phyloP scores from a whole-genome alignment of 176 grass and related monocot genomes.

The Secale cereale region DNA sequence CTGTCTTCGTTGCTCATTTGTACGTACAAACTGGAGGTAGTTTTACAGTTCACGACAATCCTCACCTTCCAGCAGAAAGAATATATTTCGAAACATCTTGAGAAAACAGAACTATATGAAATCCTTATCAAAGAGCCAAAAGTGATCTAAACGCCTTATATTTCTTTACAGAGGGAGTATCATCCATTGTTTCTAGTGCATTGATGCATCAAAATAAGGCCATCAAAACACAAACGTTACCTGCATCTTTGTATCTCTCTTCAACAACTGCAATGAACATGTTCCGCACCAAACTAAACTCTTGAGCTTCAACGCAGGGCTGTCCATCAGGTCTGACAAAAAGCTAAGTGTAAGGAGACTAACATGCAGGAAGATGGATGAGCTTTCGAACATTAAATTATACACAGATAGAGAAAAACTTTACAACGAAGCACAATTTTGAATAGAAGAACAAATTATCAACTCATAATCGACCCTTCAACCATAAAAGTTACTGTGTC shows the following conservation, averaged over 20 bases:
- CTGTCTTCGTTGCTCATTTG: neutral
- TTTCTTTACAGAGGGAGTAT: neutral
- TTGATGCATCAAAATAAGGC: neutral
- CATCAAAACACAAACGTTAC: constrained; percentile 32
- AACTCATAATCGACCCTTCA: neutral
- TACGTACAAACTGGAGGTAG: neutral
- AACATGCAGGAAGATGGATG: neutral
- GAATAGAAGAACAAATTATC: neutral
- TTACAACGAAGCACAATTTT: neutral
- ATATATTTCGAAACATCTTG: neutral
- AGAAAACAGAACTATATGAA: neutral
- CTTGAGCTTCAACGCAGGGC: constrained; percentile 59
- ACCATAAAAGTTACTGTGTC: neutral
- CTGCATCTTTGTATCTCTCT: constrained; percentile 93
- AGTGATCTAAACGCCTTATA: no score
- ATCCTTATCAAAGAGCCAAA: neutral
- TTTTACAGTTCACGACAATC: neutral
- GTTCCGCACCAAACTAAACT: constrained; percentile 75
- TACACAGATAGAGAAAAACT: neutral
- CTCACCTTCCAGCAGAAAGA: neutral
- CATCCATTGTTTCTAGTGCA: neutral
- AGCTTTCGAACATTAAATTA: neutral
- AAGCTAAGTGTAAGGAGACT: neutral
- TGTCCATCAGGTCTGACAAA: constrained; percentile 76
- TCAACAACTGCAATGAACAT: constrained; percentile 78